Evolutionary conservation across 441 rosid genomes (phyloP).

Genomic region (Gossypium aridum): DNA sequence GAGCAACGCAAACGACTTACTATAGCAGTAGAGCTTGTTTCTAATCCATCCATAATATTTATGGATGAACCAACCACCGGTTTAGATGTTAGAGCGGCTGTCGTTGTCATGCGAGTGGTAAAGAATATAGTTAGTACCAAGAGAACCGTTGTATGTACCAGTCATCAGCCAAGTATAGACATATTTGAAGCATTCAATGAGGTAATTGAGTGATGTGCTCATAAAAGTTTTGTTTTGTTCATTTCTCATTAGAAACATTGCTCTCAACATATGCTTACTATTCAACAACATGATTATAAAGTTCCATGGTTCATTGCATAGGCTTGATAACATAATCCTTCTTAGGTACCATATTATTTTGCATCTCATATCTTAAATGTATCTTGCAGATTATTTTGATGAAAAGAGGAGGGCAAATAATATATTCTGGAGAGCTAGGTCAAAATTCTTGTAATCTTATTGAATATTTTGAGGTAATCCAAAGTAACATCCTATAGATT

Average conservation of each 20-base stretch:
- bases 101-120: constrained; percentile 27
- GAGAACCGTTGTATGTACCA: constrained; percentile 13
- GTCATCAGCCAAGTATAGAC: constrained; percentile 19
- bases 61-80: constrained; percentile 35
- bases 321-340: background rate
- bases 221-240: background rate
- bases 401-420: constrained; percentile 35
- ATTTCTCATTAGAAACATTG: background rate
- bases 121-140: constrained; percentile 26
- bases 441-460: constrained; percentile 30
- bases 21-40: constrained; percentile 30
- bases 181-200: constrained; percentile 35
- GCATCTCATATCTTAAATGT: background rate
- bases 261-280: background rate
- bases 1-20: constrained; percentile 32
- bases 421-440: constrained; percentile 35
- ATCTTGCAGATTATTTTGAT: constrained; percentile 33
- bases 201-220: constrained; percentile 7
- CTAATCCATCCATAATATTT: constrained; percentile 22
- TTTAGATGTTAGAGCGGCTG: constrained; percentile 32
- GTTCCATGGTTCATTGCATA: background rate
- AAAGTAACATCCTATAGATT: background rate
- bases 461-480: constrained; percentile 33
- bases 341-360: background rate
- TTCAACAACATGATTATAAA: background rate